Conservation (phyloP, 1,284 basidiomycete genomes). For the Trametes pubescens region DNA sequence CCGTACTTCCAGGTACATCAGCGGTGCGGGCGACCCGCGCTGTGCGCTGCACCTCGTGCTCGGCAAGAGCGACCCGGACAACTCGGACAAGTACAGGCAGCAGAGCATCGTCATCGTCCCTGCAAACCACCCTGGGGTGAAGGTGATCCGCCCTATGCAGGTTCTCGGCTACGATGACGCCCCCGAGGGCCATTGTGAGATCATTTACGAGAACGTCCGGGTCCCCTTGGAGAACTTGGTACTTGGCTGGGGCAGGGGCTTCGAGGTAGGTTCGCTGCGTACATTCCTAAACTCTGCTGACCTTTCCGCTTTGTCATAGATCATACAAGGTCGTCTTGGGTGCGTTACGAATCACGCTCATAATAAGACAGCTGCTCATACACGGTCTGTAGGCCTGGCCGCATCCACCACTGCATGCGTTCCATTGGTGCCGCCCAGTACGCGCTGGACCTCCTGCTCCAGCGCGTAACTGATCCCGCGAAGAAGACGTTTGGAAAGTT, state of each 20-base stretch:
- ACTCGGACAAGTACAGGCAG: constrained; percentile 78
- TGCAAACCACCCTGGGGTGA: constrained; percentile 87
- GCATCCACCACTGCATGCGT: constrained; percentile 99
- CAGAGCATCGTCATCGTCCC: constrained; percentile 97
- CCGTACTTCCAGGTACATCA: constrained; percentile 81
- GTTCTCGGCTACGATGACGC: constrained; percentile 97
- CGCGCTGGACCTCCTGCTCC: constrained; percentile 89
- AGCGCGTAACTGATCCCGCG: constrained; percentile 89
- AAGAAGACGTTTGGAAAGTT: constrained; percentile 96
- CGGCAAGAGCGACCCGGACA: constrained; percentile 87
- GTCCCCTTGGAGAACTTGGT: constrained; percentile 87
- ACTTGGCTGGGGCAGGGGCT: constrained; percentile 93
- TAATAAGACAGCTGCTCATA: neutral
- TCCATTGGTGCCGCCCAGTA: constrained; percentile 90
- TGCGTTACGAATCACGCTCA: constrained; percentile 38
- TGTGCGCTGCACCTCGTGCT: constrained; percentile 92
- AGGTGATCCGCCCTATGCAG: constrained; percentile 89
- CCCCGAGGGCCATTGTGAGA: constrained; percentile 95
- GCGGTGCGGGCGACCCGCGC: constrained; percentile 95
- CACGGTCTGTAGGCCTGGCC: constrained; percentile 73
- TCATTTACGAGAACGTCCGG: constrained; percentile 94
- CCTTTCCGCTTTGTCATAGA: constrained; percentile 52
- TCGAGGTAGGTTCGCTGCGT: constrained; percentile 65
- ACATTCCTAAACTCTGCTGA: neutral
- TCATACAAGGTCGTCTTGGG: constrained; percentile 98